Evolutionary conservation across 768 basidiomycete species (phyloP).

Genomic region (Tricholoma furcatifolium): DNA sequence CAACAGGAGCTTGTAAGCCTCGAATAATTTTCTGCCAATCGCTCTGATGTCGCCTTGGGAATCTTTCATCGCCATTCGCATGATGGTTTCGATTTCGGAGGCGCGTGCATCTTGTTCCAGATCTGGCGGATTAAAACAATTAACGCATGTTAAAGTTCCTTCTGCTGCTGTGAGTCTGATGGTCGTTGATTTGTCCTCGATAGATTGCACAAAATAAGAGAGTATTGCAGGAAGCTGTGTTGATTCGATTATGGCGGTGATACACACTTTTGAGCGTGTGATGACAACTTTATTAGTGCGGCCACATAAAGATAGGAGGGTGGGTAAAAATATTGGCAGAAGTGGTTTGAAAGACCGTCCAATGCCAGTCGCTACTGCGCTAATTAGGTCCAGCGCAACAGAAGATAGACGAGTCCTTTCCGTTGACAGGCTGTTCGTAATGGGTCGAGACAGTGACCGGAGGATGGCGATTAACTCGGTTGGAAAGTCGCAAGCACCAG

Average conservation of each 20-base stretch:
- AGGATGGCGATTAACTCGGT: slow-evolving; percentile 14
- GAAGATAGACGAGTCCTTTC: slow-evolving; percentile 19
- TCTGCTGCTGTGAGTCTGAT: slow-evolving; percentile 68
- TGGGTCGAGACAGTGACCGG: slow-evolving; percentile 16
- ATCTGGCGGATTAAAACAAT: slow-evolving; percentile 78
- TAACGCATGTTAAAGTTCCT: slow-evolving; percentile 61
- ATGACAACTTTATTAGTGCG: slow-evolving; percentile 80
- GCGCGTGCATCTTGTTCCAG: slow-evolving; percentile 67
- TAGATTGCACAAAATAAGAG: slow-evolving; percentile 53
- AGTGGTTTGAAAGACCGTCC: slow-evolving; percentile 66
- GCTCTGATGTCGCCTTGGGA: slow-evolving; percentile 76
- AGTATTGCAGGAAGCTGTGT: slow-evolving; percentile 68
- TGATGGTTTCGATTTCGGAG: slow-evolving; percentile 66
- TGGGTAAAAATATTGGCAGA: slow-evolving; percentile 63
- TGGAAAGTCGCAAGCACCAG: slow-evolving; percentile 17
- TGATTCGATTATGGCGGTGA: slow-evolving; percentile 59
- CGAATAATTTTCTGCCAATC: slow-evolving; percentile 67
- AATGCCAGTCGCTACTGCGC: slow-evolving; percentile 55
- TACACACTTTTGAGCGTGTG: slow-evolving; percentile 59
- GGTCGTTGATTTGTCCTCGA: slow-evolving; percentile 68
- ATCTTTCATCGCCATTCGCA: slow-evolving; percentile 67
- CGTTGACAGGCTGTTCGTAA: slow-evolving; percentile 15
- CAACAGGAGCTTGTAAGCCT: slow-evolving; percentile 69
- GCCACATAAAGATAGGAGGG: slow-evolving; percentile 63
- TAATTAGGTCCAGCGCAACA: slow-evolving; percentile 13